A percentile compares a stretch with the other conserved stretches of the same genome.
These are phyloP conservation scores for Juncus inflexus DNA, from an alignment of 176 grass and related monocot species.

Conservation along the genomic window DNA sequence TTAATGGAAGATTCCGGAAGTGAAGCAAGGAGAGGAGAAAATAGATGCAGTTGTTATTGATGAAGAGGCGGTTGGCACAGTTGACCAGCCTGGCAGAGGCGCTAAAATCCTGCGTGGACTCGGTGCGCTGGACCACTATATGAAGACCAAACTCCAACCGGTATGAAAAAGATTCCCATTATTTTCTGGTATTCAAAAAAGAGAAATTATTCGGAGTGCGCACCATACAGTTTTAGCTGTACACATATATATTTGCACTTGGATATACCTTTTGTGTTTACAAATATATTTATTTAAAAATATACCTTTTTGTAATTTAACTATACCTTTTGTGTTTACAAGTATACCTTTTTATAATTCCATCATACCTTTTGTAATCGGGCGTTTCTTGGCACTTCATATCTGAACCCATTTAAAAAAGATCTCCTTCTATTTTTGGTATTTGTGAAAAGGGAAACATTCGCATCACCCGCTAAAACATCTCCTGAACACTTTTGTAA, in stretches of 20 bases:
- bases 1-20: slow-evolving; percentile 75
- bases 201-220: too few relatives aligned
- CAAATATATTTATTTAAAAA: too few relatives aligned
- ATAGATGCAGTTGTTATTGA: slow-evolving; percentile 94
- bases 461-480: neutral
- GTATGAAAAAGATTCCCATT: neutral
- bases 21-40: slow-evolving; percentile 61
- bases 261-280: neutral
- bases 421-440: neutral
- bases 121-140: slow-evolving; percentile 63
- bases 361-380: too few relatives aligned
- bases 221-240: too few relatives aligned
- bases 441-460: neutral
- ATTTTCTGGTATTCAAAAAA: neutral
- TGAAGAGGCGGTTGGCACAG: slow-evolving; percentile 72
- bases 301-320: too few relatives aligned
- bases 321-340: too few relatives aligned
- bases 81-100: slow-evolving; percentile 64
- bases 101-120: slow-evolving; percentile 84
- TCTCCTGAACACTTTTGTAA: too few relatives aligned
- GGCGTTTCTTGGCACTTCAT: too few relatives aligned
- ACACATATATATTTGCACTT: too few relatives aligned
- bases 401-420: too few relatives aligned
- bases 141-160: slow-evolving; percentile 34
- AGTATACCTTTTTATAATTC: too few relatives aligned